Base-by-base conservation (phyloP, 257 asterid genomes). In the Nicotiana otophora region DNA sequence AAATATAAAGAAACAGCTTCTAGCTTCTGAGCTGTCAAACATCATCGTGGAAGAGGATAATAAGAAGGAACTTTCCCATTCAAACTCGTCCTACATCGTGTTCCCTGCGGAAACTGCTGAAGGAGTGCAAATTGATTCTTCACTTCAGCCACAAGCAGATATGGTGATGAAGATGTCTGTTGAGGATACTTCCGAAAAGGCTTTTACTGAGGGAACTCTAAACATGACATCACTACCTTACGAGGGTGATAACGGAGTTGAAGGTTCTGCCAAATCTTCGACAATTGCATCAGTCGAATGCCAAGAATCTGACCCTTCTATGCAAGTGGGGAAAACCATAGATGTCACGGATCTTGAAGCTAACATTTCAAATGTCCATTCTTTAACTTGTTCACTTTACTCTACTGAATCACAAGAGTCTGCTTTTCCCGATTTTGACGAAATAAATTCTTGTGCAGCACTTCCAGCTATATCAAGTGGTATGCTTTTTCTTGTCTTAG, bases 181-280 rank as follows among this genome's bases (percentile, higher is more conserved):
- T 28, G 80, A 86, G 55, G 81, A 64, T 77, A 60, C 30, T 80
- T 70, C 68, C 3, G 78, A 68, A 46, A 81, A 62, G 26, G 51
- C 46, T 33, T 34, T 26, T 9, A 48, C 42, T 23, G 80, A 51
- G 16, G 63, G 33, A 75, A 75, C 42, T 48, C 6, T 26, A 26
- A 15, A 75, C 30, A 75, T 4, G 80, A 7, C 63, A 26, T 51
- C 42, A 64, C 42, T 51, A 26, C 16, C 26, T 16, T 26, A 61
- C 16, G 80, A 75, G 63, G 31, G 23, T 16, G 75, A 20, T 57
- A 61, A 39, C 46, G 62, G 76, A 62, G 68, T 31, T 78, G 57
- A 54, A 26, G 80, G 39, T 65, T 58, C 54, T 23, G 30, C 15
- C 10, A 19, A 61, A 62, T 78, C 72, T 75, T 46, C 64, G 11